Evolutionary conservation across 2,329 filamentous ascomycete genomes (phyloP).

Genomic region (Venturia effusa): DNA sequence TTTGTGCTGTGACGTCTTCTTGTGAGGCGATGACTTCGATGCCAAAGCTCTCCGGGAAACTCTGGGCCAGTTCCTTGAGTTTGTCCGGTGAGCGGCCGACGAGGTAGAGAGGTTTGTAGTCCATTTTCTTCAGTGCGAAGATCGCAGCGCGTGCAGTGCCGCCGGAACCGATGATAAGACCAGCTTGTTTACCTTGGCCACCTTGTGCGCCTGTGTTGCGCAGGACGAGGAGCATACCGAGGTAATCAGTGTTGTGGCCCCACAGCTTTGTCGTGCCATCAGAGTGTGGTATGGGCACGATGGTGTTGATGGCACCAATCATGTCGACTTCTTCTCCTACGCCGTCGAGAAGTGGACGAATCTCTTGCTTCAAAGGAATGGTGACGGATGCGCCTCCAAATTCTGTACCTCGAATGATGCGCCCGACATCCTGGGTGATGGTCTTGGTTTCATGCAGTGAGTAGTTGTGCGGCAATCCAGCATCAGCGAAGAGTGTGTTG

Average conservation of each 20-base stretch:
- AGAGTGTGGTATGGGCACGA: slow-evolving; percentile 46
- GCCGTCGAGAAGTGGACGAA: slow-evolving; percentile 71
- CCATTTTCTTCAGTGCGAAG: slow-evolving; percentile 74
- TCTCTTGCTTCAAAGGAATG: slow-evolving; percentile 85
- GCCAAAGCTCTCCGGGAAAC: slow-evolving; percentile 65
- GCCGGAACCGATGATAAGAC: slow-evolving; percentile 79
- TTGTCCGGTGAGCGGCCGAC: slow-evolving; percentile 66
- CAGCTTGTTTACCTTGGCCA: slow-evolving; percentile 32
- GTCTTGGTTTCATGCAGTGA: slow-evolving; percentile 61
- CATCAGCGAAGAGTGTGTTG: slow-evolving; percentile 67
- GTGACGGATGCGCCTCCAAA: slow-evolving; percentile 95
- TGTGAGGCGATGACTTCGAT: slow-evolving; percentile 51
- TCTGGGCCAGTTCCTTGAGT: slow-evolving; percentile 53
- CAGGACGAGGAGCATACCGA: slow-evolving; percentile 77
- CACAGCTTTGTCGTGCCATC: slow-evolving; percentile 44
- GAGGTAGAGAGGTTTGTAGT: slow-evolving; percentile 77
- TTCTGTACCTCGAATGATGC: slow-evolving; percentile 55
- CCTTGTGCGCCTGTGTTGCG: slow-evolving; percentile 52
- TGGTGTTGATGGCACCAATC: slow-evolving; percentile 92
- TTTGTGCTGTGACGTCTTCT: slow-evolving; percentile 37
- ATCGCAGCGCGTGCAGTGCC: slow-evolving; percentile 88
- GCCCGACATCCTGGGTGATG: slow-evolving; percentile 46
- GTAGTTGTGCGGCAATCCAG: slow-evolving; percentile 81
- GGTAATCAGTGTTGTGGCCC: slow-evolving; percentile 94
- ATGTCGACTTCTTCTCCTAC: slow-evolving; percentile 66